Percentiles rank a stretch among this genome's conserved stretches.
Evolutionary conservation across 2,329 filamentous ascomycete genomes (phyloP).

Genomic region (Clarireedia monteithiana): DNA sequence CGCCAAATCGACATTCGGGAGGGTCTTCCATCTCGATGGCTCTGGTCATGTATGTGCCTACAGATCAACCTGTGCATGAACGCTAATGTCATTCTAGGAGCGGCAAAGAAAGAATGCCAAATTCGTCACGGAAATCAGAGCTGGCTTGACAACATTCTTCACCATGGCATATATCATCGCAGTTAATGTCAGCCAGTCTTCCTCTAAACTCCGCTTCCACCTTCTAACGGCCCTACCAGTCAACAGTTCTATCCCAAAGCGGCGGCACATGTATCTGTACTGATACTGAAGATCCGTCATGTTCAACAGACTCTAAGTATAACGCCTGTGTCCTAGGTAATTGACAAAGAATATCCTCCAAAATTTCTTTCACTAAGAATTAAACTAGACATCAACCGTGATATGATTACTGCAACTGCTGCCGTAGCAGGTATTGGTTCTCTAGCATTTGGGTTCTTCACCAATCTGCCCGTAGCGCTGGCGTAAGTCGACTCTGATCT

Average conservation of each 20-base stretch:
- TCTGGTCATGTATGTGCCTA: constrained; percentile 54
- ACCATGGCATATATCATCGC: constrained; percentile 84
- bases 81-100: constrained; percentile 37
- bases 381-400: constrained; percentile 28
- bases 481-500: constrained; percentile 46
- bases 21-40: constrained; percentile 58
- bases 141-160: constrained; percentile 71
- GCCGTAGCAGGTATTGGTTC: constrained; percentile 68
- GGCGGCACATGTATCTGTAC: constrained; percentile 67
- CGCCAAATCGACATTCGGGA: constrained; percentile 43
- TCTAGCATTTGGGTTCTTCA: constrained; percentile 71
- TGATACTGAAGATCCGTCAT: constrained; percentile 25
- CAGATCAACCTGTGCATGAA: not conserved
- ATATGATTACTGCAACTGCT: constrained; percentile 78
- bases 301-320: constrained; percentile 32
- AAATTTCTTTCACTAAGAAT: not conserved
- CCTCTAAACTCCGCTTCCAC: not conserved
- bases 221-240: constrained; percentile 39
- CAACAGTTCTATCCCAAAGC: constrained; percentile 64
- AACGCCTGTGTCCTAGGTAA: constrained; percentile 34
- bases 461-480: constrained; percentile 70
- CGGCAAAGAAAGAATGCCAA: constrained; percentile 59
- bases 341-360: not conserved
- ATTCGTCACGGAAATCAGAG: constrained; percentile 72
- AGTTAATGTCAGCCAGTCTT: constrained; percentile 44